Conservation (phyloP, 1,284 basidiomycete species). For the Binderoboletus segoi region DNA sequence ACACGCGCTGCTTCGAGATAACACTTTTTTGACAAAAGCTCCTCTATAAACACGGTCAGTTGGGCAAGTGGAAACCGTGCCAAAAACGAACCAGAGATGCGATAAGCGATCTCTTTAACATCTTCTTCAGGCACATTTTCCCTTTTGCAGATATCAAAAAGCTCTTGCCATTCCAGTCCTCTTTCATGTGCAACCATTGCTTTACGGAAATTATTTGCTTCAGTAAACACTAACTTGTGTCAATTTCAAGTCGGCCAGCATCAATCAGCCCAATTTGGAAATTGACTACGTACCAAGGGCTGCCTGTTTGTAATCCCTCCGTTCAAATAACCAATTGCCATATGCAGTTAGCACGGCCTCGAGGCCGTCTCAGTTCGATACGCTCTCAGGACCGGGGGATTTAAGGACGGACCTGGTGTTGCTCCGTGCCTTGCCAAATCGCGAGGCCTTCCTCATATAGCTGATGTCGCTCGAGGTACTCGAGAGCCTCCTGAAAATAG, state of each 20-base stretch:
- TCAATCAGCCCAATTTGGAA: neutral
- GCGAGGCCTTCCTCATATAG: conserved; percentile 76
- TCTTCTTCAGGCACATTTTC: conserved; percentile 51
- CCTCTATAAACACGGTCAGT: conserved; percentile 55
- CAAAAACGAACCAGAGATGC: conserved; percentile 66
- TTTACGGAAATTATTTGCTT: conserved; percentile 64
- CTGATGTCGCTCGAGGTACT: conserved; percentile 80
- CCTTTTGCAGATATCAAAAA: conserved; percentile 78
- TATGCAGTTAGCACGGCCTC: conserved; percentile 75
- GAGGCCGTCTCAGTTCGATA: conserved; percentile 5
- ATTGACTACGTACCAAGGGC: conserved; percentile 61
- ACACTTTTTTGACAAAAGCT: conserved; percentile 78
- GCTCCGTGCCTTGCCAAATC: conserved; percentile 69
- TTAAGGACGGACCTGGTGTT: conserved; percentile 55
- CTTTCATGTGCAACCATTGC: conserved; percentile 87
- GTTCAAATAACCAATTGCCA: conserved; percentile 87
- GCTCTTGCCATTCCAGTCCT: conserved; percentile 85
- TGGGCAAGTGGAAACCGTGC: neutral
- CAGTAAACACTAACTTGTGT: conserved; percentile 62
- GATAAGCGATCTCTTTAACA: conserved; percentile 65
- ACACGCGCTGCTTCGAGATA: conserved; percentile 82
- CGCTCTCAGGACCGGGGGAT: neutral
- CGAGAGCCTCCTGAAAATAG: conserved; percentile 78
- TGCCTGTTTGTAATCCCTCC: conserved; percentile 82
- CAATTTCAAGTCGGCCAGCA: conserved; percentile 5